These are phyloP conservation scores for Solanum sejunctum DNA, from an alignment of 257 asterid species.

Conservation along the genomic window DNA sequence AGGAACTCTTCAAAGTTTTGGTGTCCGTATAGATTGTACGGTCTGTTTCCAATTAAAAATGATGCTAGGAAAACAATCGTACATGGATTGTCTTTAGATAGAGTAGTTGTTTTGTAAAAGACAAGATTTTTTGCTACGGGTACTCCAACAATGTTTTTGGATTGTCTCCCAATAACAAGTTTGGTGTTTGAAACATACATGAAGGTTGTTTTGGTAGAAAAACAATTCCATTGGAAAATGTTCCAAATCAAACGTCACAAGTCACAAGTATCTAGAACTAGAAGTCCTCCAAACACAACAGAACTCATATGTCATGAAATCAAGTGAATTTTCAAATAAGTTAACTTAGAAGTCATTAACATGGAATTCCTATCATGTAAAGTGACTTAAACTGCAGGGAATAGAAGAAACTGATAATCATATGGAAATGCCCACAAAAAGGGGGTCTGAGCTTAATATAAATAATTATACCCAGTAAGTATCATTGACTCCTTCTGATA, in stretches of 20 bases:
- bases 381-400: background rate
- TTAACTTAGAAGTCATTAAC: background rate
- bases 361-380: background rate
- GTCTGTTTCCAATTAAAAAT: background rate
- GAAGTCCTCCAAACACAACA: background rate
- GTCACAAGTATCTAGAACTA: background rate
- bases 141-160: background rate
- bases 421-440: background rate
- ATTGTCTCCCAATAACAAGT: background rate
- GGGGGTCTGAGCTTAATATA: background rate
- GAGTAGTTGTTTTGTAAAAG: background rate
- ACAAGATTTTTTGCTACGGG: background rate
- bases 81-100: background rate
- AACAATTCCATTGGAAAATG: background rate
- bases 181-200: background rate
- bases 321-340: background rate
- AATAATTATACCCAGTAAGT: background rate
- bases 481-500: background rate
- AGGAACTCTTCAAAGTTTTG: background rate
- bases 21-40: background rate
- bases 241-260: background rate
- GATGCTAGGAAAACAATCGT: background rate
- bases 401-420: background rate
- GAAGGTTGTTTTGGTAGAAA: background rate
- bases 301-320: background rate